A percentile compares a stretch with the other conserved stretches of the same genome.
phyloP scores from a whole-genome alignment of 202 grass and related monocot genomes.

The Hordeum pubiflorum region DNA sequence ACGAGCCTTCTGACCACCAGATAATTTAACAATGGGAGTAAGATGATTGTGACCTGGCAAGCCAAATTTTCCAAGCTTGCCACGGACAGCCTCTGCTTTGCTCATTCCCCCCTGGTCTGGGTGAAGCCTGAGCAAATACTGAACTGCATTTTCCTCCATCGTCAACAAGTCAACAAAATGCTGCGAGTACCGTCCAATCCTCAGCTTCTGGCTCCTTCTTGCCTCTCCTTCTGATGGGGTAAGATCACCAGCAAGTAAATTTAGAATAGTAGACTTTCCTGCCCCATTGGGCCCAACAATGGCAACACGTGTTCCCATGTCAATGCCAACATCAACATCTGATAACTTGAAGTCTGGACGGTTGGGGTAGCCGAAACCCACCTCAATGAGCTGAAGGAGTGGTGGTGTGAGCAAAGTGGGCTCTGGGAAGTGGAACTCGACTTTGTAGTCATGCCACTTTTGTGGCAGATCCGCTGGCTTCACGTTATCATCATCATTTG shows the following conservation, averaged over 20 bases:
- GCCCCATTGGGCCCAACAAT: constrained; percentile 6
- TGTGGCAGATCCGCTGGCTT: constrained; percentile 7
- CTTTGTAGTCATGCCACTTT: constrained; percentile 8
- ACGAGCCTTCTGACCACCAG: constrained; percentile 15
- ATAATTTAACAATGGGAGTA: constrained; percentile 14
- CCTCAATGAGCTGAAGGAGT: constrained; percentile 14
- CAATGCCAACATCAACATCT: constrained; percentile 15
- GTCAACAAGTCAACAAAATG: constrained; percentile 11
- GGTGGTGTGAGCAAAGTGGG: constrained; percentile 7
- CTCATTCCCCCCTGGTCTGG: constrained; percentile 12
- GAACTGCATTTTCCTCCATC: constrained; percentile 13
- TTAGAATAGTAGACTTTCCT: constrained; percentile 4
- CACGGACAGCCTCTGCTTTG: constrained; percentile 1
- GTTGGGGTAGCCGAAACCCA: neutral
- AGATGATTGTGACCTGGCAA: constrained; percentile 15
- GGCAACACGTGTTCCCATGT: constrained; percentile 11
- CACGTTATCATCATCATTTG: neutral
- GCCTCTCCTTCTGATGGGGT: neutral
- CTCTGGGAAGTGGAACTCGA: constrained; percentile 9
- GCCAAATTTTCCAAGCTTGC: constrained; percentile 16
- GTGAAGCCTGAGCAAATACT: constrained; percentile 15
- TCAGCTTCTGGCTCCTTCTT: constrained; percentile 9
- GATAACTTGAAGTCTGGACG: constrained; percentile 1
- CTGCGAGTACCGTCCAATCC: constrained; percentile 13
- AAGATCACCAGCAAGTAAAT: constrained; percentile 13